A percentile compares a stretch with the other conserved stretches of the same genome.
phyloP scores from a whole-genome alignment of 1,139 yeast genomes.

The Debaryomyces psychrophilus region DNA sequence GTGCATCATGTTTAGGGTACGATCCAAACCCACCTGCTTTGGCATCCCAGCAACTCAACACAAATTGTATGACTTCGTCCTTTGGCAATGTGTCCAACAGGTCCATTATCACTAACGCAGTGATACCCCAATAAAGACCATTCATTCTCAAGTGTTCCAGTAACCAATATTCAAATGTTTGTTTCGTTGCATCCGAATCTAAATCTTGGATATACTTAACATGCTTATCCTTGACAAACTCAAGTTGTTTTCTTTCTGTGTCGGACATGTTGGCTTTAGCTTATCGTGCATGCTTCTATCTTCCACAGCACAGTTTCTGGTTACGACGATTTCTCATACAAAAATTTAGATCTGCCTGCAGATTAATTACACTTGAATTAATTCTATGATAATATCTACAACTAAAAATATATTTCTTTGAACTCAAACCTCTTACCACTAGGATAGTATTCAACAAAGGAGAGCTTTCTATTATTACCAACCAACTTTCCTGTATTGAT shows the following conservation, averaged over 20 bases:
- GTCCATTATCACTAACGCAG: constrained; percentile 67
- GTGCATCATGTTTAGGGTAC: constrained; percentile 87
- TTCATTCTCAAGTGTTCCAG: constrained; percentile 88
- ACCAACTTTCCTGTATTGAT: constrained; percentile 69
- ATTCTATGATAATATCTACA: constrained; percentile 33
- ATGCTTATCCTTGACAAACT: constrained; percentile 32
- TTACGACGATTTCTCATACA: neutral
- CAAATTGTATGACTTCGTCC: constrained; percentile 65
- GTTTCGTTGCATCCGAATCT: constrained; percentile 35
- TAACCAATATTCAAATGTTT: constrained; percentile 76
- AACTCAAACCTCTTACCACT: constrained; percentile 52
- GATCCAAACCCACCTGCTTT: constrained; percentile 85
- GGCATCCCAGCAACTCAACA: constrained; percentile 65
- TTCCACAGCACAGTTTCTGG: neutral
- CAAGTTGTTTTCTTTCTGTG: neutral
- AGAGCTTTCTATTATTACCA: constrained; percentile 48
- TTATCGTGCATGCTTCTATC: neutral
- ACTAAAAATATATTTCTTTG: constrained; percentile 49
- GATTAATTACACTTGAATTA: neutral
- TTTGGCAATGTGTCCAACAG: constrained; percentile 56
- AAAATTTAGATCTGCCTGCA: constrained; percentile 5
- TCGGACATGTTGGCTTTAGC: neutral
- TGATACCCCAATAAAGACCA: constrained; percentile 95
- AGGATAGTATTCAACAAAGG: constrained; percentile 75
- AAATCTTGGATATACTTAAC: constrained; percentile 40